These are phyloP conservation scores for Calophaca sinica DNA, from an alignment of 306 rosid genomes.

Conservation along the genomic window DNA sequence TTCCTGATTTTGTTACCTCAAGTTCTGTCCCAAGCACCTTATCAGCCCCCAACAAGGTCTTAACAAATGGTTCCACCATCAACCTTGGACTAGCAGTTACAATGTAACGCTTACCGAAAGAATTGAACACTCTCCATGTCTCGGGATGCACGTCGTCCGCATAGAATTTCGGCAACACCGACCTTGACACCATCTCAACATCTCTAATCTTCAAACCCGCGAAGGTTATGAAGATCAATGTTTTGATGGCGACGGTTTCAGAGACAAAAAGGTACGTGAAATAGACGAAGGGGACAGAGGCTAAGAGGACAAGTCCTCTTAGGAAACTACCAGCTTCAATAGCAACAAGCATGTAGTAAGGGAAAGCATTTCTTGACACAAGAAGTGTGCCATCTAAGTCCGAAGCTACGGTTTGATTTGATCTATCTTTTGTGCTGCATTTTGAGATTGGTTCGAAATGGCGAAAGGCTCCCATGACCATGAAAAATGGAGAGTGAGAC, in stretches of 20 bases:
- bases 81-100: slow-evolving; percentile 83
- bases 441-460: slow-evolving; percentile 69
- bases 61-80: slow-evolving; percentile 87
- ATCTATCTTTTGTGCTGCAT: slow-evolving; percentile 65
- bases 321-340: slow-evolving; percentile 84
- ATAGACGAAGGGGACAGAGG: slow-evolving; percentile 67
- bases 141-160: slow-evolving; percentile 80
- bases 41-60: slow-evolving; percentile 74
- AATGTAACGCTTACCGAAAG: slow-evolving; percentile 77
- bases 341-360: slow-evolving; percentile 92
- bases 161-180: slow-evolving; percentile 83
- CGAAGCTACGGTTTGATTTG: slow-evolving; percentile 79
- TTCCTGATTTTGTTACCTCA: slow-evolving; percentile 60
- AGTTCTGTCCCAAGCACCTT: slow-evolving; percentile 85
- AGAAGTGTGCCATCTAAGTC: slow-evolving; percentile 90
- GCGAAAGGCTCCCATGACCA: slow-evolving; percentile 54
- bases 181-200: slow-evolving; percentile 71
- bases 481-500: not conserved
- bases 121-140: slow-evolving; percentile 79
- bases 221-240: slow-evolving; percentile 66
- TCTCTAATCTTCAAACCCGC: slow-evolving; percentile 68
- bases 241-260: slow-evolving; percentile 65
- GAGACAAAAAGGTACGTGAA: slow-evolving; percentile 73
- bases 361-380: slow-evolving; percentile 72
- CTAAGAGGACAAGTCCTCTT: slow-evolving; percentile 66